A percentile compares a stretch with the other conserved stretches of the same genome.
phyloP scores from a whole-genome alignment of 352 stramenopile genomes.

The Blastocystis sp. region DNA sequence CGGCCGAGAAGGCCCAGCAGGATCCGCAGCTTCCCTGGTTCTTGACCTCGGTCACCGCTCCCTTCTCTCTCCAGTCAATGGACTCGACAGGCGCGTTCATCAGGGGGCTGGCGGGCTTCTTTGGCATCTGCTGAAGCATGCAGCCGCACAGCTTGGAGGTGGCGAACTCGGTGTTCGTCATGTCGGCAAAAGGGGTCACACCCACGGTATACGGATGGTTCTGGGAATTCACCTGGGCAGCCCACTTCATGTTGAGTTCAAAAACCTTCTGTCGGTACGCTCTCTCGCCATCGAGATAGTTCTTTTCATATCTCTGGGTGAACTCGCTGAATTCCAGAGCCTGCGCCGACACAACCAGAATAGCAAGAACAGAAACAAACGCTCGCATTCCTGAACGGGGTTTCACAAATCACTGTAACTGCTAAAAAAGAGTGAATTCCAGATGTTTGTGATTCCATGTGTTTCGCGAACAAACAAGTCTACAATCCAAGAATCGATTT shows the following conservation, averaged over 20 bases:
- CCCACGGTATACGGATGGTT: slow-evolving; percentile 72
- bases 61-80: slow-evolving; percentile 85
- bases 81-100: slow-evolving; percentile 58
- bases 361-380: too few species aligned
- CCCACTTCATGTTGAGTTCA: slow-evolving; percentile 72
- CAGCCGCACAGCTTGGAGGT: slow-evolving; percentile 65
- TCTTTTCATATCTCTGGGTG: background rate
- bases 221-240: slow-evolving; percentile 69
- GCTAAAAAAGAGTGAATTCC: too few species aligned
- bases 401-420: background rate
- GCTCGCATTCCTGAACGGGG: too few species aligned
- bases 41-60: slow-evolving; percentile 87
- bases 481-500: slow-evolving; percentile 38
- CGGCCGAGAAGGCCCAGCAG: slow-evolving; percentile 96
- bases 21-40: slow-evolving; percentile 93
- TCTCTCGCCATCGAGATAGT: slow-evolving; percentile 56
- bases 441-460: background rate
- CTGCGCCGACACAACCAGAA: too few species aligned
- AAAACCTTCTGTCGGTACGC: slow-evolving; percentile 67
- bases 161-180: slow-evolving; percentile 86
- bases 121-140: slow-evolving; percentile 61
- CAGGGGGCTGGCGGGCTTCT: background rate
- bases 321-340: background rate
- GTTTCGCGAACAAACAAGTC: background rate
- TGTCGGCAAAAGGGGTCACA: slow-evolving; percentile 83